A percentile compares a stretch with the other conserved stretches of the same genome.
These are phyloP conservation scores for Xylariomycetidae sp. DNA, from an alignment of 2,329 filamentous ascomycete species.

Conservation along the genomic window DNA sequence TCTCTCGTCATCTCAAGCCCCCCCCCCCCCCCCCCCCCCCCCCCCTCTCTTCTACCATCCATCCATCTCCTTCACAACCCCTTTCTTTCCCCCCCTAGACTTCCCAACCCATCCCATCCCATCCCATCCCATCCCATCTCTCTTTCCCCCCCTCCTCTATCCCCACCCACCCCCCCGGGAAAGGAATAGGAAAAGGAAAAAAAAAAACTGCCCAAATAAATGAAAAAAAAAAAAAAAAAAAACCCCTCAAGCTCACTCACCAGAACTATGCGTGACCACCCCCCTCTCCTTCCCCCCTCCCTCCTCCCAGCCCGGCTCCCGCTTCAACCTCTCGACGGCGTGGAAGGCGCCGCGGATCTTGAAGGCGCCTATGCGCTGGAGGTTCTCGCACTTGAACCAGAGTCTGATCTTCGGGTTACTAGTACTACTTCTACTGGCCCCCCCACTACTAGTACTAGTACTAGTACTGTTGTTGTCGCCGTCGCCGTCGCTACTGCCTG, in stretches of 20 bases:
- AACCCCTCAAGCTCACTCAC: no score
- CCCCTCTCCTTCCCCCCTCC: slow-evolving; percentile 58
- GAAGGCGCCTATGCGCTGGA: slow-evolving; percentile 87
- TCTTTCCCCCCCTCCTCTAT: background rate
- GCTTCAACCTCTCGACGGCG: slow-evolving; percentile 66
- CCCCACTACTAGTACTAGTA: background rate
- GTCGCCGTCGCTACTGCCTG: background rate
- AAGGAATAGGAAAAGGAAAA: slow-evolving; percentile 3
- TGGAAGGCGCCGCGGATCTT: slow-evolving; percentile 90
- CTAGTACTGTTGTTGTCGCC: background rate
- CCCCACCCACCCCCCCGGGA: no score
- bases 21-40: no score
- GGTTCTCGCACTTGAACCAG: slow-evolving; percentile 95
- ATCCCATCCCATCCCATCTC: background rate
- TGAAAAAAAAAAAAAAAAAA: slow-evolving; percentile 8
- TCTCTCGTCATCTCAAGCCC: no score
- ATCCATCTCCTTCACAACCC: no score
- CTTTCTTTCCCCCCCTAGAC: background rate
- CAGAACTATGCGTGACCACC: slow-evolving; percentile 86
- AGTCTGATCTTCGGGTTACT: slow-evolving; percentile 65
- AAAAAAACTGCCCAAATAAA: slow-evolving; percentile 3
- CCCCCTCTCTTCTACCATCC: background rate
- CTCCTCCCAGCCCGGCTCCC: slow-evolving; percentile 56
- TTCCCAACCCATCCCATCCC: background rate
- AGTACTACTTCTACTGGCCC: slow-evolving; percentile 38